Evolutionary conservation across 495 filamentous ascomycete species (phyloP), one percentile per base, ranked within the genome.

Genomic region (Aspergillus bridgeri): DNA sequence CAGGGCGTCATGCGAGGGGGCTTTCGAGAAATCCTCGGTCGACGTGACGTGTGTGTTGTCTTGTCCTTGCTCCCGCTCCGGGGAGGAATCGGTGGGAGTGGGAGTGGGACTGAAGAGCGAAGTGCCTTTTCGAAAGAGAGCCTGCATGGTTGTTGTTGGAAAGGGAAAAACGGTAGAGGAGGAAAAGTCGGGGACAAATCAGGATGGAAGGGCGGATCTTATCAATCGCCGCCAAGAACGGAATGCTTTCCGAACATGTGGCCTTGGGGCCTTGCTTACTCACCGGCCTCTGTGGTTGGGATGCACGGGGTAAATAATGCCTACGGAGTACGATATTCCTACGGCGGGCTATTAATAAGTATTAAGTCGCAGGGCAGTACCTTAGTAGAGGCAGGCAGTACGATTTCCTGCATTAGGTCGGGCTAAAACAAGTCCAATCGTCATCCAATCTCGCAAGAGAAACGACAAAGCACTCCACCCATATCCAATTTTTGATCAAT

Each of bases 21-120:
- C 65, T 6, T 66, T 75, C 38, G 66, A 61, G 66, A 80, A 82
- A 25, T 78, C 76, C 29, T 71, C 66, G 29, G 62, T 60, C n/a
- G 63, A 58, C 18, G 58, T 66, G 27, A 61, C 63, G 21, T 65
- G 60, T 20, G 65, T 58, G 48, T 18, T n/a, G 17, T 20, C 19
- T 18, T 25, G 49, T n/a, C 25, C 24, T n/a, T 38, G 48, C 44
- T 27, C 47, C 64, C 62, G 53, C 62, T 72, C 58, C 50, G 65
- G 46, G 61, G 59, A 38, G 22, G 56, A 48, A 6, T 42, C 65
- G 25, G 72, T 68, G 13, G 65, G 61, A n/a, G 64, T 68, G 13
- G 65, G 61, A n/a, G 64, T 67, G 49, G 70, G 66, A 56, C 54
- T 67, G 54, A 76, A 73, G 50, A 76, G 63, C 38, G 74, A 70